phyloP scores from a whole-genome alignment of 768 basidiomycete genomes.

The Suillus tomentosus region DNA sequence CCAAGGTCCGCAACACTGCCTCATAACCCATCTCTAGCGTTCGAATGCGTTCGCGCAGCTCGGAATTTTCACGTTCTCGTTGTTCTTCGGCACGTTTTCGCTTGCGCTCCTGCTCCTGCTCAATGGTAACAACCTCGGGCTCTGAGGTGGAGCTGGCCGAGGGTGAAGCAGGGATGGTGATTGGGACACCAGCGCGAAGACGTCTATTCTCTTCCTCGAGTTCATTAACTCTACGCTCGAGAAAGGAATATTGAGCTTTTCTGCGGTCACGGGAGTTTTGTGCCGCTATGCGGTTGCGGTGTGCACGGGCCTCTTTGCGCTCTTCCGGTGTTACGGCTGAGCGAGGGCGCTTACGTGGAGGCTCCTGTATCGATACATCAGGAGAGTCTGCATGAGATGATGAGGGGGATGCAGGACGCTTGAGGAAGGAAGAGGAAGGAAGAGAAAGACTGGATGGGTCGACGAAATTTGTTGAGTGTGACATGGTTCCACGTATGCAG shows the following conservation, averaged over 20 bases:
- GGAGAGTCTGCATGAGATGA: slow-evolving; percentile 20
- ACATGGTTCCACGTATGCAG: slow-evolving; percentile 21
- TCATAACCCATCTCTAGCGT: slow-evolving; percentile 84
- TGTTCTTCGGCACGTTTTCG: slow-evolving; percentile 40
- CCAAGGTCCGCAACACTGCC: slow-evolving; percentile 73
- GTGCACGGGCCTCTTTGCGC: slow-evolving; percentile 84
- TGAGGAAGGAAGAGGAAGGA: slow-evolving; percentile 37
- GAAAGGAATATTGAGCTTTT: slow-evolving; percentile 76
- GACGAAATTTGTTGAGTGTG: slow-evolving; percentile 33
- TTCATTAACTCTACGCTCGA: slow-evolving; percentile 67
- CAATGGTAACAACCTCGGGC: slow-evolving; percentile 27
- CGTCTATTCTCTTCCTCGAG: slow-evolving; percentile 85
- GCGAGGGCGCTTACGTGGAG: slow-evolving; percentile 77
- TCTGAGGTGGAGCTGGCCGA: slow-evolving; percentile 19
- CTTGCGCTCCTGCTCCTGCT: slow-evolving; percentile 31
- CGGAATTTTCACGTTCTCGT: slow-evolving; percentile 68
- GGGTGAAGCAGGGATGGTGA: slow-evolving; percentile 26
- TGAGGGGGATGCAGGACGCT: slow-evolving; percentile 31
- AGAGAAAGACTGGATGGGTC: slow-evolving; percentile 43
- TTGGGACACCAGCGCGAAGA: slow-evolving; percentile 55
- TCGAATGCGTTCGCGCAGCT: slow-evolving; percentile 73
- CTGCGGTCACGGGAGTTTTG: slow-evolving; percentile 91
- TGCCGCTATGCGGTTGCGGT: slow-evolving; percentile 91
- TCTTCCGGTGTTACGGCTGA: slow-evolving; percentile 67
- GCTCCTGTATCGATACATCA: slow-evolving; percentile 34